Conservation (phyloP, 2,329 filamentous ascomycete species). For the Ophiobolus disseminans region DNA sequence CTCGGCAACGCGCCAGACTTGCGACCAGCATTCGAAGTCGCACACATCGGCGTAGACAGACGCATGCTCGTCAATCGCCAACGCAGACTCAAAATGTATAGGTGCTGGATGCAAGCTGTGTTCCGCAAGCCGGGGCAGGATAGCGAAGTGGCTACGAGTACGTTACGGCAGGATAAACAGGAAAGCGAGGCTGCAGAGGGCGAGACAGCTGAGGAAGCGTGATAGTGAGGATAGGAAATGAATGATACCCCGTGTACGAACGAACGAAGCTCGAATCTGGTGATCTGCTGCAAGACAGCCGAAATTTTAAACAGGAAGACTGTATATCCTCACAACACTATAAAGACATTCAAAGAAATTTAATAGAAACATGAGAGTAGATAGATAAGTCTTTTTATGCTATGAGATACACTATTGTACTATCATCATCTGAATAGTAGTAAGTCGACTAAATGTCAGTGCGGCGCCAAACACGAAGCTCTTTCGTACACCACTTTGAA, state of each 20-base stretch:
- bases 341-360: neutral
- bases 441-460: neutral
- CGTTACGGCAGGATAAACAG: constrained; percentile 37
- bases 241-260: constrained; percentile 6
- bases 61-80: constrained; percentile 92
- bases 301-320: too few species aligned
- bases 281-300: too few species aligned
- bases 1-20: constrained; percentile 12
- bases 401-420: neutral
- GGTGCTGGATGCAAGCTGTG: constrained; percentile 90
- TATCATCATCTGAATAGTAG: neutral
- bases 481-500: too few species aligned
- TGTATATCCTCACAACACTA: too few species aligned
- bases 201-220: constrained; percentile 9
- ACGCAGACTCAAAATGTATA: constrained; percentile 94
- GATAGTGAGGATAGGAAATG: neutral
- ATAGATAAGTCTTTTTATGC: too few species aligned
- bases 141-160: constrained; percentile 44
- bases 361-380: neutral
- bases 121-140: constrained; percentile 67
- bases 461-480: too few species aligned
- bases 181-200: constrained; percentile 10
- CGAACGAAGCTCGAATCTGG: neutral
- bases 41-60: constrained; percentile 83
- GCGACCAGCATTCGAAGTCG: constrained; percentile 65